These are phyloP conservation scores for Trichoderma sp. DNA, from an alignment of 2,329 filamentous ascomycete species.

Conservation along the genomic window DNA sequence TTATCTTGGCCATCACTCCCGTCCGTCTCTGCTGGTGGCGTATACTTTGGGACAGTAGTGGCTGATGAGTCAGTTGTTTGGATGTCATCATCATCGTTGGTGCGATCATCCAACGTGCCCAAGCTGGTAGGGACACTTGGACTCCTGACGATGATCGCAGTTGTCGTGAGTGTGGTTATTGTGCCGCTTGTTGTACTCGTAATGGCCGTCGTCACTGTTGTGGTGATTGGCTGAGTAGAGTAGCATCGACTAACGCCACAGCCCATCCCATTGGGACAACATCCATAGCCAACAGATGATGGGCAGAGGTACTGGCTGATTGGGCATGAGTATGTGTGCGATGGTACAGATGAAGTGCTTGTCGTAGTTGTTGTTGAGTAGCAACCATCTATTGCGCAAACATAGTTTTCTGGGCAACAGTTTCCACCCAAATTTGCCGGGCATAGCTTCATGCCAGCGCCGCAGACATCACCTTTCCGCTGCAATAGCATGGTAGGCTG, in stretches of 20 bases:
- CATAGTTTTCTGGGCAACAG: constrained; percentile 49
- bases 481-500: background rate
- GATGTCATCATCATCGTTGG: constrained; percentile 23
- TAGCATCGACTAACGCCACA: constrained; percentile 52
- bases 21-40: constrained; percentile 24
- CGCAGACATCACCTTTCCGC: constrained; percentile 27
- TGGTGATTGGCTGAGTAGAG: constrained; percentile 44
- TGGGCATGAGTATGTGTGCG: constrained; percentile 43
- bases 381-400: constrained; percentile 48
- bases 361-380: constrained; percentile 46
- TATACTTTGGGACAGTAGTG: constrained; percentile 43
- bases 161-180: constrained; percentile 41
- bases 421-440: constrained; percentile 42
- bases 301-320: constrained; percentile 49
- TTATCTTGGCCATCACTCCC: constrained; percentile 26
- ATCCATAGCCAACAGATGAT: constrained; percentile 50
- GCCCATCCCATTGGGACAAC: constrained; percentile 49
- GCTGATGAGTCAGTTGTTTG: constrained; percentile 44
- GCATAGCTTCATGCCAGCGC: constrained; percentile 34
- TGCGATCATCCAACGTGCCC: constrained; percentile 25
- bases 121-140: constrained; percentile 37
- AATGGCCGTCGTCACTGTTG: constrained; percentile 42
- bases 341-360: constrained; percentile 38
- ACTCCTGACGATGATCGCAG: constrained; percentile 40
- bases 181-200: constrained; percentile 46